Evolutionary conservation across 1,139 yeast genomes (phyloP), one percentile per base, ranked within the genome.

Genomic region (Suhomyces bokatorum): DNA sequence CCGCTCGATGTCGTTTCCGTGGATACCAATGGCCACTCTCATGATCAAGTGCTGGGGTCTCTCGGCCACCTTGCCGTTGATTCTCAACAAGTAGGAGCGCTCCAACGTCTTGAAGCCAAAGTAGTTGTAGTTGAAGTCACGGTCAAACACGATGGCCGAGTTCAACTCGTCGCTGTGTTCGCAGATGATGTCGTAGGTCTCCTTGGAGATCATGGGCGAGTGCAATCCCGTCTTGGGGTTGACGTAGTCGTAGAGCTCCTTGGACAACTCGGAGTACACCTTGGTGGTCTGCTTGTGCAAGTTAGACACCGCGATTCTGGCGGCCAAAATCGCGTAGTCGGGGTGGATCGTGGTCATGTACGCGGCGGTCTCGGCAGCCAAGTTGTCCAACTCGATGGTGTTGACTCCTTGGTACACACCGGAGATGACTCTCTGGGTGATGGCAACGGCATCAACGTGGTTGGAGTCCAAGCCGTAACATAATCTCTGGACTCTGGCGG

Each of bases 331-430:
- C 38, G 97, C 96, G 59, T 93, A 91, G 69, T 93, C 98, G 17
- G 98, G 98, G 66, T 93, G 99, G 49, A 86, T 81, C 15, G 98
- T 93, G 50, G 97, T 88, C 96, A 91, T 86, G 60, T 87, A 86
- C 35, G 98, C 98, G 46, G 97, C 95, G 33, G 98, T 90, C 70
- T 93, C 99, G 35, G 97, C 97, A 40, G 97, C 96, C 58, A 93
- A 78, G 69, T 93, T 90, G 57, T 87, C 93, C 53, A 91, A 78
- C 66, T 90, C 98, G 53, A 87, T 81, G 46, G 99, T 93, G 60
- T 93, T 90, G 44, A 93, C 99, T 57, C 99, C 99, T 60, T 90
- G 96, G 71, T 89, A 89, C 44, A 89, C 95, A 55, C 96, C 97
- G 22, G 91, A 80, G 52, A 87, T 87, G 55, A 87, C 90, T 62